These are phyloP conservation scores for Citrus trifoliata DNA, from an alignment of 345 rosid genomes.

Conservation along the genomic window DNA sequence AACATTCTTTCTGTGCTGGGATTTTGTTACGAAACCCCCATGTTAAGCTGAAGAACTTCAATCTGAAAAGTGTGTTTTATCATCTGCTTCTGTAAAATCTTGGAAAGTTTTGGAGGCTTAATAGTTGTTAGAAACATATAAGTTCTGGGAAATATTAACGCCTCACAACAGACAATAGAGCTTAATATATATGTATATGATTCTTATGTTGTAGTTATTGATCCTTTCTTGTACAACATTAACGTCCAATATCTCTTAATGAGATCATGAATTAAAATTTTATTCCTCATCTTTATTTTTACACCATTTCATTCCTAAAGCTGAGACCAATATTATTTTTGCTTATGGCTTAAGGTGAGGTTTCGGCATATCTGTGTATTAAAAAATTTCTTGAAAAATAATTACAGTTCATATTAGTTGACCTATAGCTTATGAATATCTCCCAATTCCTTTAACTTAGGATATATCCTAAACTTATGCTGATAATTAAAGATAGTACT, in stretches of 20 bases:
- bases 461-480: no score
- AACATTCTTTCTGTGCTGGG: not conserved
- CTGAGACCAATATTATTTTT: no score
- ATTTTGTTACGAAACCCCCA: not conserved
- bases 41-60: not conserved
- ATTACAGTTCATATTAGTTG: no score
- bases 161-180: not conserved
- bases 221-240: not conserved
- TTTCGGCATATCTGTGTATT: no score
- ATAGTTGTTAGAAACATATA: not conserved
- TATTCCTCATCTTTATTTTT: not conserved
- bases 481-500: no score
- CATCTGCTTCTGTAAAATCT: not conserved
- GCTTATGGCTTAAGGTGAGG: no score
- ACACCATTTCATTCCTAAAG: no score
- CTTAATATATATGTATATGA: slow-evolving; percentile 15
- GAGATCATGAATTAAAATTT: not conserved
- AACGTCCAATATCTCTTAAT: not conserved
- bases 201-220: slow-evolving; percentile 6
- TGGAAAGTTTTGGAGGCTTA: not conserved
- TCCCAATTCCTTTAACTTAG: no score
- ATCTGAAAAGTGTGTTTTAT: not conserved
- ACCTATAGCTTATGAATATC: no score
- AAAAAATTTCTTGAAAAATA: no score
- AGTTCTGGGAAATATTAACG: not conserved